phyloP scores from a whole-genome alignment of 2,329 filamentous ascomycete species.

The Iodosphaeria phyllophila region DNA sequence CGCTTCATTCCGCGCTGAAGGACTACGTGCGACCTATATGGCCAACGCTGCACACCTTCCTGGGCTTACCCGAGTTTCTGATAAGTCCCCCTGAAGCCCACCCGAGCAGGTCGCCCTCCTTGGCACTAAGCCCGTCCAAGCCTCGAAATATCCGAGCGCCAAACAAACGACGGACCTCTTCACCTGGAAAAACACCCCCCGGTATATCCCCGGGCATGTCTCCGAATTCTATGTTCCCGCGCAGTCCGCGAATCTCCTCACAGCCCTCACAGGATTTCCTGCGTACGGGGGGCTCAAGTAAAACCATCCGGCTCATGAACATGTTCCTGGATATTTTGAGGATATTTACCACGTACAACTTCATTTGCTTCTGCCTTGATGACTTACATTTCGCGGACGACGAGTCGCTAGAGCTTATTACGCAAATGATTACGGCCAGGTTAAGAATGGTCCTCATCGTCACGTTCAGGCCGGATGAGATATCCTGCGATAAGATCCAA shows the following conservation, averaged over 20 bases:
- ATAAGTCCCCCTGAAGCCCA: slow-evolving; percentile 28
- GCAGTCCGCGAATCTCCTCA: slow-evolving; percentile 19
- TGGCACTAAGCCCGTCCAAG: slow-evolving; percentile 12
- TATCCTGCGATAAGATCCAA: slow-evolving; percentile 34
- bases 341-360: slow-evolving; percentile 63
- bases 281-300: slow-evolving; percentile 36
- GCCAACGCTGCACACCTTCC: slow-evolving; percentile 41
- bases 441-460: slow-evolving; percentile 70
- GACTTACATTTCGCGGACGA: slow-evolving; percentile 82
- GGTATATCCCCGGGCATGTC: too few species aligned
- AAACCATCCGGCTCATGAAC: slow-evolving; percentile 62
- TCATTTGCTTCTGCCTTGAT: slow-evolving; percentile 77
- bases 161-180: slow-evolving; percentile 27
- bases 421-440: slow-evolving; percentile 58
- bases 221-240: too few species aligned
- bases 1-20: slow-evolving; percentile 41
- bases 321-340: slow-evolving; percentile 75
- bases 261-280: slow-evolving; percentile 42
- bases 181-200: slow-evolving; percentile 24
- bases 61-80: slow-evolving; percentile 52
- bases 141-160: slow-evolving; percentile 13
- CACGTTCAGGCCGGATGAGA: slow-evolving; percentile 52
- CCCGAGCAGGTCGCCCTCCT: slow-evolving; percentile 17
- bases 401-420: slow-evolving; percentile 69
- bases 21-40: slow-evolving; percentile 44